These are phyloP conservation scores for Pseudogymnoascus sp. DNA, from an alignment of 2,329 filamentous ascomycete genomes.

Conservation along the genomic window DNA sequence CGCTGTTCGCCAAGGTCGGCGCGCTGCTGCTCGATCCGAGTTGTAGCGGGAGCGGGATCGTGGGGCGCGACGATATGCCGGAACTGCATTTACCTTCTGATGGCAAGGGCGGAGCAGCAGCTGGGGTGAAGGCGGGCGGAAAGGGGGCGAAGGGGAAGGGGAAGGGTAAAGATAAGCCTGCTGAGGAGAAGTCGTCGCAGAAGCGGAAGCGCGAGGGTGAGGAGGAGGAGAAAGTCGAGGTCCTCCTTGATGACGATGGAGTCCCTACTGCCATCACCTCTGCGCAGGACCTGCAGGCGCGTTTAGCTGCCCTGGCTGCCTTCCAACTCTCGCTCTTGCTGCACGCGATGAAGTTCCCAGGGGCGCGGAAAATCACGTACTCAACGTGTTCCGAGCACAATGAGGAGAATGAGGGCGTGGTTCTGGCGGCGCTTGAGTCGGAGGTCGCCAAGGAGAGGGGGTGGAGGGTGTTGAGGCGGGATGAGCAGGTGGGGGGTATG, in stretches of 20 bases:
- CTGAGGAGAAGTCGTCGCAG: constrained; percentile 16
- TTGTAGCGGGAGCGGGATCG: constrained; percentile 91
- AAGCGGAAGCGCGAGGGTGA: constrained; percentile 24
- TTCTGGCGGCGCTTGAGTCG: constrained; percentile 61
- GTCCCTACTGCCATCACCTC: constrained; percentile 42
- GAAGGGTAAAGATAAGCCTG: constrained; percentile 14
- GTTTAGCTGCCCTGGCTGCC: constrained; percentile 64
- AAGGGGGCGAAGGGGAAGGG: constrained; percentile 14
- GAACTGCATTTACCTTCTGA: constrained; percentile 49
- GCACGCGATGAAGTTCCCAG: constrained; percentile 76
- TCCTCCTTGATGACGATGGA: constrained; percentile 49
- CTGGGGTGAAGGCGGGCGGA: constrained; percentile 1
- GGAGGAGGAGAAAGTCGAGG: constrained; percentile 21
- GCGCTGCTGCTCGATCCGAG: constrained; percentile 84
- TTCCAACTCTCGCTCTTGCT: constrained; percentile 77
- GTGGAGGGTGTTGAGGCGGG: constrained; percentile 68
- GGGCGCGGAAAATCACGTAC: constrained; percentile 71
- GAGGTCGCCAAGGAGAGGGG: constrained; percentile 55
- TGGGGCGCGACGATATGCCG: constrained; percentile 75
- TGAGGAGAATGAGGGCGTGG: constrained; percentile 83
- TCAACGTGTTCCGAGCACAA: constrained; percentile 87
- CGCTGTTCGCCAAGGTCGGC: constrained; percentile 60
- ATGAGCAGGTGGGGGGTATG: constrained; percentile 70
- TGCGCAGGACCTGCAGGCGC: constrained; percentile 49
- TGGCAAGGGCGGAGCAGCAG: constrained; percentile 25